Conservation (phyloP, 805 yeast species). For the Wickerhamia fluorescens region DNA sequence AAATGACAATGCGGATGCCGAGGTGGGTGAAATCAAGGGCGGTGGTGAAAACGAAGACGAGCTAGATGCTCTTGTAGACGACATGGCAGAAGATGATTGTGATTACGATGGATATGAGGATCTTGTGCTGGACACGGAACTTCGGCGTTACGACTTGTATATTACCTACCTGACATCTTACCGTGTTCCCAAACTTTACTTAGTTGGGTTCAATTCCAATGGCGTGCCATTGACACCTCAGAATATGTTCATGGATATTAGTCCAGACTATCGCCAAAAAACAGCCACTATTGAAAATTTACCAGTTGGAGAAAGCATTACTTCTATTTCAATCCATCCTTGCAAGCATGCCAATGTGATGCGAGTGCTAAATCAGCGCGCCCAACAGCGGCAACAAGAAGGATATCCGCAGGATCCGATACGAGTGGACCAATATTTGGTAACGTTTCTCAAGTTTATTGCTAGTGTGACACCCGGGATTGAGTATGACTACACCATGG, state of each 20-base stretch:
- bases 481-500: conserved; percentile 98
- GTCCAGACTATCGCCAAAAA: conserved; percentile 86
- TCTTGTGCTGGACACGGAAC: conserved; percentile 28
- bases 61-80: conserved; percentile 28
- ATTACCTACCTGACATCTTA: conserved; percentile 92
- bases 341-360: conserved; percentile 93
- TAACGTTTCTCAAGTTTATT: conserved; percentile 86
- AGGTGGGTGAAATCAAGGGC: conserved; percentile 39
- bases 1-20: conserved; percentile 40
- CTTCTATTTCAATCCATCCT: conserved; percentile 89
- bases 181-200: conserved; percentile 89
- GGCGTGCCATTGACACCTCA: conserved; percentile 84
- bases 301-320: conserved; percentile 71
- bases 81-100: conserved; percentile 19
- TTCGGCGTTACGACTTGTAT: conserved; percentile 79
- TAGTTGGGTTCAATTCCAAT: conserved; percentile 76
- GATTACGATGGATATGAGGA: conserved; percentile 24
- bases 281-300: conserved; percentile 94
- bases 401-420: conserved; percentile 27
- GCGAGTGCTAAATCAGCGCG: conserved; percentile 74
- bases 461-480: conserved; percentile 97
- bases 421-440: conserved; percentile 84
- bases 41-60: conserved; percentile 23
- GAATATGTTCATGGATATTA: conserved; percentile 92
- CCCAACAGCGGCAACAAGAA: conserved; percentile 29